Base-by-base conservation (phyloP, 1,284 basidiomycete species). In the Irpex sp. region DNA sequence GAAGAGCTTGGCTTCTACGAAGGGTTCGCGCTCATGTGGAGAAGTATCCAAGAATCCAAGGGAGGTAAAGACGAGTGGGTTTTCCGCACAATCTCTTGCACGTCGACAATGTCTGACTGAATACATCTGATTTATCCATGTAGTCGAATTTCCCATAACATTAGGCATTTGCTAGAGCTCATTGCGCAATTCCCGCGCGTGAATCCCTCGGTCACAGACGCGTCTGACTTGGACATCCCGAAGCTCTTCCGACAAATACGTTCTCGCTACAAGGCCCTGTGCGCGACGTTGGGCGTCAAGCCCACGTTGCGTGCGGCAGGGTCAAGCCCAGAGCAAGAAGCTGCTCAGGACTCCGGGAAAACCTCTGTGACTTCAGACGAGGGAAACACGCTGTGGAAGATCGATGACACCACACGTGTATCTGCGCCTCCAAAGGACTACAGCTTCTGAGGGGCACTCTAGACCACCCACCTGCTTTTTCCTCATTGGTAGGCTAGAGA, bases 1-100 rank as follows among this genome's bases (percentile, higher is more conserved):
- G 94, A 97, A 73, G 96, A 98, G 73, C 82, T 98, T 5, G 95
- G 92, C 2, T 98, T 90, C 71, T 96, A 96, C 71, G 84, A 93
- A 69, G 96, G 94, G 2, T 90, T 90, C 69, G 92, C 93, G 3
- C 65, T 69, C 58, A 82, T 88, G 62, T 97, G 92, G 90, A 72
- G 78, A 59, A 76, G 78, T 0, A 71, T 87, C 59, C 78, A 76
- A 49, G 68, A 72, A 21, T 72, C 71, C 55, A 77, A 78, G 57
- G 73, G 75, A 55, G 70, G 69, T 18, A 69, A 69, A 14, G 79
- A 84, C 63, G 81, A 84, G 85, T 87, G 68, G 64, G 81, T 76
- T 51, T 51, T 23, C 14, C 28, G 39, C 21, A 47, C 49, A 19
- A 48, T 57, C 42, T 39, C 54, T 58, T 57, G 52, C 1, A 49